A percentile compares a stretch with the other conserved stretches of the same genome.
Evolutionary conservation across 2,329 filamentous ascomycete species (phyloP).

Genomic region (Fusarium albidum): DNA sequence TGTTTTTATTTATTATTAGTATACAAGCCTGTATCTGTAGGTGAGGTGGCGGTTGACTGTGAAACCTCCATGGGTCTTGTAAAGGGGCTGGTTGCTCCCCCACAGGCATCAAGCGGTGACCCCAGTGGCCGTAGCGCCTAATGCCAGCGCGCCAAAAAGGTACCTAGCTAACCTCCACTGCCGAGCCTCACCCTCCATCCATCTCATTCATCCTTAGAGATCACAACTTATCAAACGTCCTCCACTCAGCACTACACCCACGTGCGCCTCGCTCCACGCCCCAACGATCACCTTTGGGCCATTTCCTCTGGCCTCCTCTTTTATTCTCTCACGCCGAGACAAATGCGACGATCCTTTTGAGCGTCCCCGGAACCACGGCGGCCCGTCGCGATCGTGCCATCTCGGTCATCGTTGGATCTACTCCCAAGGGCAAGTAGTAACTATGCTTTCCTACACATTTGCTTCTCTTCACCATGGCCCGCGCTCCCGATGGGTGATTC

Average conservation of each 20-base stretch:
- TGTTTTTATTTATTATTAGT: too few relatives aligned
- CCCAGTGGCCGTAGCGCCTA: constrained; percentile 31
- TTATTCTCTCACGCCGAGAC: not conserved
- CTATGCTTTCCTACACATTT: constrained; percentile 12
- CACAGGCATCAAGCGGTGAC: constrained; percentile 4
- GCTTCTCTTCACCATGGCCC: not conserved
- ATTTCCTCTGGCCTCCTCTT: not conserved
- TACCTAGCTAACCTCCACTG: constrained; percentile 22
- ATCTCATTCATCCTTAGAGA: constrained; percentile 27
- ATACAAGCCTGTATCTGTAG: too few relatives aligned
- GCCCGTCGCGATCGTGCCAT: constrained; percentile 29
- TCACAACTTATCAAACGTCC: constrained; percentile 12
- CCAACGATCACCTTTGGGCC: not conserved
- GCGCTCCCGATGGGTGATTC: not conserved
- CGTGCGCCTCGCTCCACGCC: constrained; percentile 17
- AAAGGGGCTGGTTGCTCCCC: not conserved
- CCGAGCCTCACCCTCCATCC: constrained; percentile 26
- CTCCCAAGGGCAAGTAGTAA: constrained; percentile 28
- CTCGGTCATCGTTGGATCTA: not conserved
- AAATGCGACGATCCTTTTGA: constrained; percentile 9
- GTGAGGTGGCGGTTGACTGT: not conserved
- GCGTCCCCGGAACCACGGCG: not conserved
- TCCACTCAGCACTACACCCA: constrained; percentile 1
- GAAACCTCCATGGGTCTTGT: not conserved
- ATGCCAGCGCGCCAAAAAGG: constrained; percentile 27